Evolutionary conservation across 768 basidiomycete species (phyloP), one percentile per base, ranked within the genome.

Genomic region (Leccinellum luteum): DNA sequence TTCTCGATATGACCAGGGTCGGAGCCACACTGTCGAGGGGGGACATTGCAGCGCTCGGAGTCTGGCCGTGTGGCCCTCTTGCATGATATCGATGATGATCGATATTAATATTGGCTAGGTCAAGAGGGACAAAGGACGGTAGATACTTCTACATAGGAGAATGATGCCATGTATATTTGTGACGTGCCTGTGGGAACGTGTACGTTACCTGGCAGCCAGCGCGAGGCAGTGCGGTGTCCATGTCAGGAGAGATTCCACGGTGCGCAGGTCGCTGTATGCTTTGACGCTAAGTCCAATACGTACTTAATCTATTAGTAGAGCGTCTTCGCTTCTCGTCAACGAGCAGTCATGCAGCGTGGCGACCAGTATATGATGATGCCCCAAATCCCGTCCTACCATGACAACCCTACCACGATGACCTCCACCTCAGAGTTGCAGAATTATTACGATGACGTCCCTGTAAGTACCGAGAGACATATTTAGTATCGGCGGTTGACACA

Each of bases 361-460:
- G 56, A 64, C 43, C 64, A 64, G 48, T 70, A 71, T 48, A 58
- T 61, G 60, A 58, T 61, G 60, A 74, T 66, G 73, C 43, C 55
- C 32, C 62, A 72, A 23, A 60, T 71, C 12, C 43, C 61, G 4
- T 32, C 64, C 34, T 73, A 65, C 59, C 60, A 52, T 1, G 69
- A 73, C 54, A 41, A 55, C 19, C 56, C 66, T 1, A 17, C 35
- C 7, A 48, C 54, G 2, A 28, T 31, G 38, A 43, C 58, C 2
- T 56, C 64, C 21, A 63, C 58, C 2, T 60, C 70, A 19, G 71
- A 72, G 17, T 51, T 72, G 44, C 70, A 74, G 32, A 52, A 52
- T 43, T 72, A 70, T 55, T 69, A 72, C 54, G 72, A 73, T 23
- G 64, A 71, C 51, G n/a, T n/a, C n/a, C 55, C 64, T 19, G 65